Conservation (phyloP, 768 basidiomycete species). For the Termitomyces sp. region DNA sequence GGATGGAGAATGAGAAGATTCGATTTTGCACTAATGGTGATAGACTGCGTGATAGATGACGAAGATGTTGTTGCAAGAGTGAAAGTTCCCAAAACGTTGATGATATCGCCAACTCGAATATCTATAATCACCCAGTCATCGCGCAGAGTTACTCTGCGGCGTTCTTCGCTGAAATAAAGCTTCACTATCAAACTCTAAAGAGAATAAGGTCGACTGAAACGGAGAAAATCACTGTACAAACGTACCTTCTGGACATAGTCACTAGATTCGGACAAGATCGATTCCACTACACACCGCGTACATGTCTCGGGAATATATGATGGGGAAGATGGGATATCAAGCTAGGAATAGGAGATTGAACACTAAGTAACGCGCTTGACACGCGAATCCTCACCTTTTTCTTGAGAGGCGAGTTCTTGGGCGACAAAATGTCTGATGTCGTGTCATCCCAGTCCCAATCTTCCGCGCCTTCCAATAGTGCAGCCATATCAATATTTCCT, state of each 20-base stretch:
- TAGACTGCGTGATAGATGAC: constrained; percentile 33
- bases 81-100: constrained; percentile 66
- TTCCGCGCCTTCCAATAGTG: constrained; percentile 60
- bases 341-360: background rate
- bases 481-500: constrained; percentile 36
- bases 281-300: constrained; percentile 53
- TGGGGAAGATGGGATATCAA: constrained; percentile 10
- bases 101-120: constrained; percentile 60
- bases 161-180: constrained; percentile 30
- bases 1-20: constrained; percentile 87
- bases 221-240: background rate
- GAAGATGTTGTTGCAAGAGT: constrained; percentile 22
- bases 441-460: constrained; percentile 66
- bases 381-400: constrained; percentile 14
- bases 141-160: constrained; percentile 49
- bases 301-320: constrained; percentile 29
- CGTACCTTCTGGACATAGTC: constrained; percentile 37
- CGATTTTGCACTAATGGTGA: constrained; percentile 54
- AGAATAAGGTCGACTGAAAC: background rate
- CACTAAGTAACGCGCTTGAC: background rate
- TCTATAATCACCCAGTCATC: constrained; percentile 77
- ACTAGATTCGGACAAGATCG: constrained; percentile 25
- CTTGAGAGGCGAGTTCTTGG: constrained; percentile 36
- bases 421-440: constrained; percentile 42
- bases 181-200: constrained; percentile 47